phyloP scores from a whole-genome alignment of 2,329 filamentous ascomycete species.

The Hymenoscyphus occultus region DNA sequence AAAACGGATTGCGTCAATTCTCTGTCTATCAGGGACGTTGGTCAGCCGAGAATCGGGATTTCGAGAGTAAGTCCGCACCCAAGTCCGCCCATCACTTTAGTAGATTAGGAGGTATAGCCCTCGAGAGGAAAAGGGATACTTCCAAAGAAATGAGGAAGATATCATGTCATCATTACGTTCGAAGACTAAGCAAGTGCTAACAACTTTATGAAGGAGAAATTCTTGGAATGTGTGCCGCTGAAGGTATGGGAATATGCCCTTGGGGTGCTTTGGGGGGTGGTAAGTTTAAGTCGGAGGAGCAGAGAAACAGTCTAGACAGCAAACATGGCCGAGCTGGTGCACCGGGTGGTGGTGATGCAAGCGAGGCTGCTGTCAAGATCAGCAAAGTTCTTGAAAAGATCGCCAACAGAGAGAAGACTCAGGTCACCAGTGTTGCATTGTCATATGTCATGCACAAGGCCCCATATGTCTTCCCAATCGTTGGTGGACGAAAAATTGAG shows the following conservation, averaged over 20 bases:
- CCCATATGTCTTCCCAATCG: conserved; percentile 69
- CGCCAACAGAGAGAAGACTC: conserved; percentile 52
- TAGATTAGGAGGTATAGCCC: no score
- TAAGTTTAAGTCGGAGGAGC: conserved; percentile 48
- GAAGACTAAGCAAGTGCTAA: neutral
- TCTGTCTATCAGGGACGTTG: conserved; percentile 66
- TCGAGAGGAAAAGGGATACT: no score
- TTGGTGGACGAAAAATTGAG: conserved; percentile 66
- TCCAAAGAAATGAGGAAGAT: no score
- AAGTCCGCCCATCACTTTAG: no score
- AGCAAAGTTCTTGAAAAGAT: conserved; percentile 58
- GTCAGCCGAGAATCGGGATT: conserved; percentile 60
- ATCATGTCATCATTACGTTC: no score
- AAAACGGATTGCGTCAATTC: conserved; percentile 68
- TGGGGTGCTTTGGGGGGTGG: conserved; percentile 54
- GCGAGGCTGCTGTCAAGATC: conserved; percentile 49
- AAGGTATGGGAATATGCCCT: conserved; percentile 56
- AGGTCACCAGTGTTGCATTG: conserved; percentile 62
- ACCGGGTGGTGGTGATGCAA: conserved; percentile 35
- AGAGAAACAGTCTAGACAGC: conserved; percentile 44
- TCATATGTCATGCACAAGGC: conserved; percentile 73
- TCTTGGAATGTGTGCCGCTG: conserved; percentile 54
- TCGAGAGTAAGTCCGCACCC: conserved; percentile 42
- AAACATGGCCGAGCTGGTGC: conserved; percentile 28
- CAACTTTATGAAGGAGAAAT: conserved; percentile 42